A percentile compares a stretch with the other conserved stretches of the same genome.
Conservation (phyloP, 441 rosid genomes). For the Pelargonium citronellum region DNA sequence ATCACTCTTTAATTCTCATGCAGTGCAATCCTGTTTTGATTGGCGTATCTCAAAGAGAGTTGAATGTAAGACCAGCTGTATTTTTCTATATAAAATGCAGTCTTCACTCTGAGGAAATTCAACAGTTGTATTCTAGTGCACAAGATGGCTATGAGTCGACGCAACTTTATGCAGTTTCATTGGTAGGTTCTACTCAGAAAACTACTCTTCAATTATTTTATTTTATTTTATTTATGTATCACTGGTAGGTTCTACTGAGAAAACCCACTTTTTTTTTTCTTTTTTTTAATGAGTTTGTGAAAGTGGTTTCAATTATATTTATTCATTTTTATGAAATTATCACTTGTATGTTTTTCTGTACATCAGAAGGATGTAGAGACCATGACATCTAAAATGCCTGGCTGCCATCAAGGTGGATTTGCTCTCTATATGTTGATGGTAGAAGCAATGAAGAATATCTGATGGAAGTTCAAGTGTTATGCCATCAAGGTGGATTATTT, state of each 20-base stretch:
- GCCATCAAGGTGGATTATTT: too few relatives aligned
- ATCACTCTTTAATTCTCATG: slow-evolving; percentile 18
- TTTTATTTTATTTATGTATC: neutral
- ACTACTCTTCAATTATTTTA: neutral
- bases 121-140: slow-evolving; percentile 54
- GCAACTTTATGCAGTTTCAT: slow-evolving; percentile 58
- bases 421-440: slow-evolving; percentile 71
- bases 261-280: too few relatives aligned
- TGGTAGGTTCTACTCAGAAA: slow-evolving; percentile 38
- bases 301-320: neutral
- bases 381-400: slow-evolving; percentile 76
- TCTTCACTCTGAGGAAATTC: slow-evolving; percentile 64
- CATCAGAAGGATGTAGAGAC: slow-evolving; percentile 56
- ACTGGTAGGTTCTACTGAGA: too few relatives aligned
- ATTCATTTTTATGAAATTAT: neutral
- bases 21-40: slow-evolving; percentile 63
- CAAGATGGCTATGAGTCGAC: slow-evolving; percentile 88
- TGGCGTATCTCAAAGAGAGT: slow-evolving; percentile 63
- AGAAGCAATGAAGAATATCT: slow-evolving; percentile 34
- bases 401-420: slow-evolving; percentile 86
- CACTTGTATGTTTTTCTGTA: slow-evolving; percentile 10
- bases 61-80: slow-evolving; percentile 76
- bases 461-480: slow-evolving; percentile 9
- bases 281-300: neutral
- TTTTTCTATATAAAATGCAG: slow-evolving; percentile 73